A percentile compares a stretch with the other conserved stretches of the same genome.
These are phyloP conservation scores for Pseudomicrostroma phylloplanum DNA, from an alignment of 1,284 basidiomycete genomes.

Conservation along the genomic window DNA sequence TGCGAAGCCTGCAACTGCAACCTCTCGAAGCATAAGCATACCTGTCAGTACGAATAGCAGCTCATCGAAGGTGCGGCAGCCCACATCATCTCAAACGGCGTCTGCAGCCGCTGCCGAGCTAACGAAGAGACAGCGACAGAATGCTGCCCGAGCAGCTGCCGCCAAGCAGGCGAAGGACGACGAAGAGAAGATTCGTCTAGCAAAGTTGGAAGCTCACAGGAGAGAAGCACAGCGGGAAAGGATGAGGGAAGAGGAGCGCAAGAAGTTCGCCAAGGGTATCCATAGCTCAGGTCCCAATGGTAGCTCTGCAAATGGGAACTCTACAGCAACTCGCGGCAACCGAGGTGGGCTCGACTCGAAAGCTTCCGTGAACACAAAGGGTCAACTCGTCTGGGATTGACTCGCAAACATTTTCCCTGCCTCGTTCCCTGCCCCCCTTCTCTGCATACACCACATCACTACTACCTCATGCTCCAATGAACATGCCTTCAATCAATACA, in stretches of 20 bases:
- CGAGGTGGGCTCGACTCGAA: slow-evolving; percentile 5
- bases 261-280: not conserved
- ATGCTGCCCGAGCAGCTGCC: slow-evolving; percentile 1
- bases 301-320: not conserved
- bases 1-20: not conserved
- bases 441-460: too few relatives aligned
- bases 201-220: not conserved
- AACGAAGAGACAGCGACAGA: slow-evolving; percentile 3
- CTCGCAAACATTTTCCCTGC: not conserved
- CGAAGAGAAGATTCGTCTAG: not conserved
- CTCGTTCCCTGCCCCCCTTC: not conserved
- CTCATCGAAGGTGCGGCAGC: not conserved
- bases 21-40: slow-evolving; percentile 2
- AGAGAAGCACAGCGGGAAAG: not conserved
- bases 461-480: too few relatives aligned
- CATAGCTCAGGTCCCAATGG: not conserved
- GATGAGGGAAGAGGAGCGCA: not conserved
- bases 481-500: too few relatives aligned
- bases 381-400: slow-evolving; percentile 6
- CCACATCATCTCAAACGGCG: not conserved
- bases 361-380: not conserved
- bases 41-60: not conserved
- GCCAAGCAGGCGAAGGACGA: not conserved
- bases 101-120: not conserved
- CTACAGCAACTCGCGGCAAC: not conserved